Base-by-base conservation (phyloP, 768 basidiomycete species). In the Serendipita sp. region DNA sequence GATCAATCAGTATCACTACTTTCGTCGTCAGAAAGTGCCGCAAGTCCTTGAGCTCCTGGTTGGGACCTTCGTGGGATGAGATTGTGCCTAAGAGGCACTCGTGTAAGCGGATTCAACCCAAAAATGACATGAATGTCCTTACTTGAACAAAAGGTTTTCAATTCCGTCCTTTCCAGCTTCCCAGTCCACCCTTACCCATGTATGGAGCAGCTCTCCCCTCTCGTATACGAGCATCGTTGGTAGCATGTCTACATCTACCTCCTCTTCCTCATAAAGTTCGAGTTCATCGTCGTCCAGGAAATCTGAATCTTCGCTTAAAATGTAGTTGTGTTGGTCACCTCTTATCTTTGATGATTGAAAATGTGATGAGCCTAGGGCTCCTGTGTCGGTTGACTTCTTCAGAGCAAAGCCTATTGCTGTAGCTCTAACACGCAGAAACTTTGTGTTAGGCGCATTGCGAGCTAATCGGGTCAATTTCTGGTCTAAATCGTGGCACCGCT, bases 151-250 rank as follows among this genome's bases (percentile, higher is more conserved):
- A 4, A 88, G 74, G 48, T 87, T 86, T 67, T 88, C 85, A 0
- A 90, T 70, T 30, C 84, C 86, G n/a, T 79, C 79, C 38, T 75
- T 70, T 11, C 83, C 84, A 0, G 85, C 87, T 72, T 67, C 67
- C 89, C 88, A 91, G 72, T 91, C 89, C 3, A 91, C 88, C 30
- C 89, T 79, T 7, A 91, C 86, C 89, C 89, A 91, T 58, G 88
- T 88, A 69, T 89, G 81, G n/a, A 89, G 82, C n/a, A 91, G 81
- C 67, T 89, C 83, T 16, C 89, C 88, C 65, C 81, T 83, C 16
- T 83, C 85, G 69, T 91, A 91, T 3, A 88, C 86, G 11, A 89
- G 78, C 70, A 89, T 72, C 1, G 88, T 89, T 0, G 89, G 88
- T 32, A 90, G 77, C 78, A 90, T 82, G 71, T 90, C 88, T 3